Base-by-base conservation (phyloP, 75 land plant species). In the Pseudotsuga menziesii region DNA sequence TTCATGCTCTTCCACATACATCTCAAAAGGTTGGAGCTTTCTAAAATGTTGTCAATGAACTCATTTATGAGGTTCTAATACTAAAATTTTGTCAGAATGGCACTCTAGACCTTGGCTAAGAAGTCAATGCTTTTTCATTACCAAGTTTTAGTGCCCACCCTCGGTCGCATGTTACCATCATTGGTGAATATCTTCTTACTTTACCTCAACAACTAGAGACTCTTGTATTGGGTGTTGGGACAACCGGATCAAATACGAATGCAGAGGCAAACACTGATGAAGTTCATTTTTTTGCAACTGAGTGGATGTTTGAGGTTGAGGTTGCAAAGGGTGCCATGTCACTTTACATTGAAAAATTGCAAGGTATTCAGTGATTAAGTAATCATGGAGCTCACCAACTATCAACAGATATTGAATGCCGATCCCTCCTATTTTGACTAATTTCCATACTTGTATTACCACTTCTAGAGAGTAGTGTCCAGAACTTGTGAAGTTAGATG, bases 221-320 rank as follows among this genome's bases (percentile, higher is more conserved):
- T 39, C 85, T 94, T 35, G 93, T 92, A 48, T 88, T 88, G 78
- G 91, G 89, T 25, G 84, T 89, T 39, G 85, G 74, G 54, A 67
- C 78, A 56, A 74, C 66, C 8, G 48, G 35, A 57, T 35, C 69
- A 17, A 57, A 66, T 26, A 83, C 92, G 1, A 84, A 59, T 57
- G 79, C 67, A 57, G 95, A 92, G 23, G 75, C 83, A 5, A 83
- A 79, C 67, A 79, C 80, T 35, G 98, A 97, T 54, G 99, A 97
- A 60, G 93, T 89, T 16, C 99, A 97, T 79, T 91, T 87, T 74
- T 91, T 97, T 80, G 99, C 98, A 77, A 92, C 99, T 71, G 99
- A 97, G 81, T 94, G 99, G 98, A 97, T 97, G 99, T 94, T 92
- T 76, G 94, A 97, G 99, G 99, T 97, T 74, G 79, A 48, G 99